Evolutionary conservation across 2,329 filamentous ascomycete species (phyloP).

Genomic region (Diaporthe vaccinii): DNA sequence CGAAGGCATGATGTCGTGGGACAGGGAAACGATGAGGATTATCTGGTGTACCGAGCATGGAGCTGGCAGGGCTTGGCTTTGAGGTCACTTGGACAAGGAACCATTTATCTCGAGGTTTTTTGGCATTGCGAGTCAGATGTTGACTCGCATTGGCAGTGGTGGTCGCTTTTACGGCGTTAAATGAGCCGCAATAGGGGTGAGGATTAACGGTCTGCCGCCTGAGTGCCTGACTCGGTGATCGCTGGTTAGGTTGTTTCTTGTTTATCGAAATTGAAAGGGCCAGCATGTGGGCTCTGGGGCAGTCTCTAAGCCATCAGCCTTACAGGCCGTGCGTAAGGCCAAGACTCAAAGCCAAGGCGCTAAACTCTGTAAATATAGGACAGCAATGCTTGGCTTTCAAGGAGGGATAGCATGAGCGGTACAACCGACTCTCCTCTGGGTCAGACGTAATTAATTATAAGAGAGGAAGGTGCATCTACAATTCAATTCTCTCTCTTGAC

Average conservation of each 20-base stretch:
- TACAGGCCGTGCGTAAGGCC: not conserved
- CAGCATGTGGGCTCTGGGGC: not conserved
- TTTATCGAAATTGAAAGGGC: constrained; percentile 17
- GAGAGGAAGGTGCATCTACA: not conserved
- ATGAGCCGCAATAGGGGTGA: not conserved
- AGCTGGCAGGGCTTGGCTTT: not conserved
- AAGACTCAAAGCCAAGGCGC: not conserved
- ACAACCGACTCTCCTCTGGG: not conserved
- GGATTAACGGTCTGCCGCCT: not conserved
- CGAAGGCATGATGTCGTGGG: not conserved
- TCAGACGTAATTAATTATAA: not conserved
- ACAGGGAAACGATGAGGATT: not conserved
- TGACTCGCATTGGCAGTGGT: not conserved
- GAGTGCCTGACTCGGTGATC: not conserved
- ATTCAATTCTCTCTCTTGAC: not conserved
- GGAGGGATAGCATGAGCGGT: not conserved
- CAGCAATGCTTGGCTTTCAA: constrained; percentile 16
- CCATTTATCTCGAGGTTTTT: not conserved
- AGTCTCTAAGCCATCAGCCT: not conserved
- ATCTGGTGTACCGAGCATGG: not conserved
- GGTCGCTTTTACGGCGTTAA: no score
- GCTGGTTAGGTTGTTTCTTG: not conserved
- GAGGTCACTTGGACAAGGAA: not conserved
- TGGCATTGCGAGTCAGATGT: not conserved
- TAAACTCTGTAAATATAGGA: not conserved